A percentile compares a stretch with the other conserved stretches of the same genome.
phyloP scores from a whole-genome alignment of 768 basidiomycete species.

The Pleurotus platypus region DNA sequence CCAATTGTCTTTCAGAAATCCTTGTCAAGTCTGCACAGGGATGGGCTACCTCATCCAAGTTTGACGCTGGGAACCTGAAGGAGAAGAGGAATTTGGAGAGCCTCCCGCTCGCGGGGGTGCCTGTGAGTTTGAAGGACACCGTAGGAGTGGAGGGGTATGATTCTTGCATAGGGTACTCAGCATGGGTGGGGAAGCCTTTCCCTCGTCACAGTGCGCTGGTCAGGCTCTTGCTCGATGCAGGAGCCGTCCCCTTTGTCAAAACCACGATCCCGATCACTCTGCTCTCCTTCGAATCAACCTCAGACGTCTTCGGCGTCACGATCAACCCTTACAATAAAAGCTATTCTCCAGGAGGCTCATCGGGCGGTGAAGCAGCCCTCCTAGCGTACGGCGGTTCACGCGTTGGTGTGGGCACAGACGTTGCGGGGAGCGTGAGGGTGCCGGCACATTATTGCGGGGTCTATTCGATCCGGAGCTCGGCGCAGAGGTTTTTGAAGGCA shows the following conservation, averaged over 20 bases:
- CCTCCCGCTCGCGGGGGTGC: slow-evolving; percentile 47
- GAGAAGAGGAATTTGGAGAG: slow-evolving; percentile 19
- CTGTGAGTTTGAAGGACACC: slow-evolving; percentile 54
- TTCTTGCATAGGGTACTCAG: slow-evolving; percentile 56
- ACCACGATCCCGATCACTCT: slow-evolving; percentile 62
- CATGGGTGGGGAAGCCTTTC: slow-evolving; percentile 40
- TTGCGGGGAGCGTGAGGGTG: slow-evolving; percentile 64
- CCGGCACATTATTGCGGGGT: slow-evolving; percentile 66
- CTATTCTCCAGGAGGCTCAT: slow-evolving; percentile 62
- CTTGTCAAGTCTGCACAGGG: slow-evolving; percentile 38
- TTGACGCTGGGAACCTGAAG: neutral
- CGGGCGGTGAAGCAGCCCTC: slow-evolving; percentile 64
- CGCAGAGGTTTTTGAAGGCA: slow-evolving; percentile 42
- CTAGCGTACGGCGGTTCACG: slow-evolving; percentile 58
- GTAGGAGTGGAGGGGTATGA: slow-evolving; percentile 55
- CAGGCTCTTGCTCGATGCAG: slow-evolving; percentile 52
- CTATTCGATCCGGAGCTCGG: slow-evolving; percentile 52
- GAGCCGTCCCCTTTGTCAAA: slow-evolving; percentile 65
- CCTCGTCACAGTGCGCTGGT: slow-evolving; percentile 47
- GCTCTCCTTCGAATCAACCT: slow-evolving; percentile 53
- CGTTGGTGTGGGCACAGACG: slow-evolving; percentile 65
- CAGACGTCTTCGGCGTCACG: slow-evolving; percentile 57
- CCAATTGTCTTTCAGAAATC: slow-evolving; percentile 58
- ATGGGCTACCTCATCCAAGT: slow-evolving; percentile 15
- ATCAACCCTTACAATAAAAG: slow-evolving; percentile 57